A percentile compares a stretch with the other conserved stretches of the same genome.
These are phyloP conservation scores for Holtermannia corniformis DNA, from an alignment of 768 basidiomycete genomes.

Conservation along the genomic window DNA sequence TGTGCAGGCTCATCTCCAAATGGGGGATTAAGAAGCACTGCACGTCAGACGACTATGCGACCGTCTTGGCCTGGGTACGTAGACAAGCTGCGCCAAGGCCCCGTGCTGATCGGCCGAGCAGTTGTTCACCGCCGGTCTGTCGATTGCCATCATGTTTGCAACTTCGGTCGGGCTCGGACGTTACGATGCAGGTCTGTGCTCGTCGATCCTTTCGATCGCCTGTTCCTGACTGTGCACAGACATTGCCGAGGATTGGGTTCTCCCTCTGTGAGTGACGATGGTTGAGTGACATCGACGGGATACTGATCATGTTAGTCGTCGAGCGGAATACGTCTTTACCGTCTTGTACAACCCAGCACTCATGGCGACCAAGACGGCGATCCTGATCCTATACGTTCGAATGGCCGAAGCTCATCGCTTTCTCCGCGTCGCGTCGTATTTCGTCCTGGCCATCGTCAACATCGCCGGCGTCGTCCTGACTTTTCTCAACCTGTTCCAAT, in stretches of 20 bases:
- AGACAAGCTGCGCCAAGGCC: neutral
- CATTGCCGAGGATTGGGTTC: conserved; percentile 3
- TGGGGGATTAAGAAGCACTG: conserved; percentile 18
- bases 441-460: conserved; percentile 25
- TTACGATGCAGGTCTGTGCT: conserved; percentile 18
- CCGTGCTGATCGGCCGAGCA: conserved; percentile 2
- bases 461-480: conserved; percentile 35
- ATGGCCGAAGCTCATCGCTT: conserved; percentile 29
- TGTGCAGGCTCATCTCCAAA: conserved; percentile 29
- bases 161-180: conserved; percentile 26
- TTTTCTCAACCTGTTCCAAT: conserved; percentile 37
- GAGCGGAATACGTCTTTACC: conserved; percentile 28
- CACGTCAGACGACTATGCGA: conserved; percentile 26
- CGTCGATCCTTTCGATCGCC: neutral
- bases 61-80: conserved; percentile 33
- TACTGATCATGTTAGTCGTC: conserved; percentile 7
- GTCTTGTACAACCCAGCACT: conserved; percentile 36
- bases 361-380: conserved; percentile 37
- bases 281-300: neutral
- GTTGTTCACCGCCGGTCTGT: conserved; percentile 17
- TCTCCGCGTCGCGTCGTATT: conserved; percentile 27
- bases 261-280: conserved; percentile 6
- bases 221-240: neutral
- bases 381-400: conserved; percentile 34
- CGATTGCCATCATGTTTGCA: conserved; percentile 18